Evolutionary conservation across 257 asterid species (phyloP).

Genomic region (Ilex asprella): DNA sequence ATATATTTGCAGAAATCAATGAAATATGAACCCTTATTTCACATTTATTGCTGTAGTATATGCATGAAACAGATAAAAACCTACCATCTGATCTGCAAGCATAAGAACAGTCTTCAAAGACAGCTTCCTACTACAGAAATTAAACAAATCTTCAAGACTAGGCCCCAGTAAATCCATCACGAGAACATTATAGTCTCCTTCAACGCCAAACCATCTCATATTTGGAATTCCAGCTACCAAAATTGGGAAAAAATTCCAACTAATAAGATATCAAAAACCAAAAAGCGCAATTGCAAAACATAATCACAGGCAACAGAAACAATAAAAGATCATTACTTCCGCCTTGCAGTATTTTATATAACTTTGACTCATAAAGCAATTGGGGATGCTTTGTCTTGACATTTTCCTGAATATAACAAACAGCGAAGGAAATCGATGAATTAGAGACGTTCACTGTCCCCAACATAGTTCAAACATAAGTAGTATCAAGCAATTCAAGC

Average conservation of each 20-base stretch:
- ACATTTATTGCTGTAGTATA: too few species aligned
- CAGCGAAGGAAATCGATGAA: constrained; percentile 3
- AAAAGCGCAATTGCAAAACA: too few species aligned
- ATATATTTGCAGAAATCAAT: not conserved
- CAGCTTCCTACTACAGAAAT: constrained; percentile 59
- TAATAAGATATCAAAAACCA: not conserved
- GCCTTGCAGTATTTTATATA: constrained; percentile 61
- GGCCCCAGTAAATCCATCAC: constrained; percentile 76
- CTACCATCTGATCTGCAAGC: constrained; percentile 79
- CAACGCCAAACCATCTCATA: constrained; percentile 61
- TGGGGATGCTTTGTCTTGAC: constrained; percentile 65
- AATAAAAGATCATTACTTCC: constrained; percentile 43
- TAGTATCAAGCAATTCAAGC: not conserved
- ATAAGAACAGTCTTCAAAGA: constrained; percentile 69
- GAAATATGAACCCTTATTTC: too few species aligned
- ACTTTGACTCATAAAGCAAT: constrained; percentile 55
- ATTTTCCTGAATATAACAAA: constrained; percentile 43
- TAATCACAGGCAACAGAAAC: constrained; percentile 9
- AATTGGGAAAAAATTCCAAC: constrained; percentile 8
- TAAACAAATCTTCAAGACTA: constrained; percentile 69
- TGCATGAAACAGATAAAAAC: not conserved
- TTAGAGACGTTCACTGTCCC: not conserved
- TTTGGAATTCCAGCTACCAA: constrained; percentile 57
- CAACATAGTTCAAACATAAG: not conserved
- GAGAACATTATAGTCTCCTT: constrained; percentile 66